Percentiles rank a stretch among this genome's conserved stretches.
Conservation (phyloP, 2,329 filamentous ascomycete genomes). For the Sclerotinia trifoliorum region DNA sequence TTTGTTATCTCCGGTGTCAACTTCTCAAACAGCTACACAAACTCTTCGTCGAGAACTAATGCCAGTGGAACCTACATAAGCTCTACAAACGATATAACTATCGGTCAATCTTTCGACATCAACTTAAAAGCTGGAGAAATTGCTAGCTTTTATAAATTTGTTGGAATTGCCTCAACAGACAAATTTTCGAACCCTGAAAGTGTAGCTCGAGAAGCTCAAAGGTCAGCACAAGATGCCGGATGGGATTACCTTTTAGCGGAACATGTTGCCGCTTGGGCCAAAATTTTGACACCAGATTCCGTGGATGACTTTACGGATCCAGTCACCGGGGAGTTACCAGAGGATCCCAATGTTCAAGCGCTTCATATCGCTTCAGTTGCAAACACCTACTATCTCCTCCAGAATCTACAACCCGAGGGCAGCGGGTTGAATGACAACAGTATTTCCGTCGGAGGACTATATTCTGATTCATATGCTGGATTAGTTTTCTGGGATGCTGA, state of each 20-base stretch:
- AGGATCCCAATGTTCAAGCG: conserved; percentile 54
- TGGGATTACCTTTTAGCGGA: conserved; percentile 54
- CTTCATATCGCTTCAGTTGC: conserved; percentile 54
- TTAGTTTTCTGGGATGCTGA: conserved; percentile 46
- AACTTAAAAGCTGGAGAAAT: conserved; percentile 52
- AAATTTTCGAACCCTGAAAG: conserved; percentile 59
- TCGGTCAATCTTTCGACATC: conserved; percentile 59
- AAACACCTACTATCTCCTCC: conserved; percentile 56
- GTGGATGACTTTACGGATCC: conserved; percentile 63
- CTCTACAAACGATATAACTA: conserved; percentile 56
- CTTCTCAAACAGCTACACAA: conserved; percentile 40
- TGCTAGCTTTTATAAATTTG: conserved; percentile 61
- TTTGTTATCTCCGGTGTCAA: conserved; percentile 54
- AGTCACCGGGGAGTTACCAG: conserved; percentile 56
- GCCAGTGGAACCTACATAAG: conserved; percentile 47
- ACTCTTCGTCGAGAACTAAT: conserved; percentile 39
- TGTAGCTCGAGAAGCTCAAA: conserved; percentile 55
- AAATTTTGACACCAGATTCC: conserved; percentile 57
- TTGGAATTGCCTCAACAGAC: conserved; percentile 67
- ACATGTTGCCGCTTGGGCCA: conserved; percentile 62
- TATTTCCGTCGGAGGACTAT: conserved; percentile 66
- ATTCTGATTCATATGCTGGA: conserved; percentile 66
- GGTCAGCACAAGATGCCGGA: conserved; percentile 50
- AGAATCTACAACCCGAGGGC: conserved; percentile 49
- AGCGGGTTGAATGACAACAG: conserved; percentile 59